These are phyloP conservation scores for Orbilia brochopaga DNA, from an alignment of 2,329 filamentous ascomycete species.

Conservation along the genomic window DNA sequence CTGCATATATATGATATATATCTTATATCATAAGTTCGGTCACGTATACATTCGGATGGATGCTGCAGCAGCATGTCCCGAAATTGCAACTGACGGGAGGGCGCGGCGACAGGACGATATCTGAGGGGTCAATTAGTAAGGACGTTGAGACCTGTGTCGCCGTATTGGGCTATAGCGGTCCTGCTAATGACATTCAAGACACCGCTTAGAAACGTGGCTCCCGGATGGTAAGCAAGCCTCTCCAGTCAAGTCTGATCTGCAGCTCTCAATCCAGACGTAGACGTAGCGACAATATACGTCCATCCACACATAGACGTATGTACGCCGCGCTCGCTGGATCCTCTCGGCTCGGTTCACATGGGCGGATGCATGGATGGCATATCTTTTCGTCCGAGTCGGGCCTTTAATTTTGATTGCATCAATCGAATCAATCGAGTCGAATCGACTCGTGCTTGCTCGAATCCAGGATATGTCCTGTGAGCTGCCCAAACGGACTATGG, in stretches of 20 bases:
- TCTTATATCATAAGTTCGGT: too few relatives aligned
- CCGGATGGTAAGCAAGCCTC: conserved; percentile 13
- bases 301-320: too few relatives aligned
- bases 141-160: conserved; percentile 18
- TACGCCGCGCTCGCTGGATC: background rate
- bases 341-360: conserved; percentile 35
- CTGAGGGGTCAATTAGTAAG: too few relatives aligned
- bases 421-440: too few relatives aligned
- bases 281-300: too few relatives aligned
- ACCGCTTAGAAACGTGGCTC: conserved; percentile 35
- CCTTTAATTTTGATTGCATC: too few relatives aligned
- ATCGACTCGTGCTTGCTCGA: conserved; percentile 22
- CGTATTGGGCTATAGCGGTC: conserved; percentile 31
- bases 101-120: too few relatives aligned
- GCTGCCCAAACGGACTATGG: conserved; percentile 42
- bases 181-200: conserved; percentile 8
- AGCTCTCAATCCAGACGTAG: conserved; percentile 1
- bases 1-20: background rate
- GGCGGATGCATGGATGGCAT: background rate
- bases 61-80: too few relatives aligned
- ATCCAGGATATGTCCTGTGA: conserved; percentile 31
- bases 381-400: too few relatives aligned
- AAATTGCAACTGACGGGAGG: too few relatives aligned
- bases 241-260: background rate
- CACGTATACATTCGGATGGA: too few relatives aligned